These are phyloP conservation scores for Galerina marginata DNA, from an alignment of 768 basidiomycete species.

Conservation along the genomic window DNA sequence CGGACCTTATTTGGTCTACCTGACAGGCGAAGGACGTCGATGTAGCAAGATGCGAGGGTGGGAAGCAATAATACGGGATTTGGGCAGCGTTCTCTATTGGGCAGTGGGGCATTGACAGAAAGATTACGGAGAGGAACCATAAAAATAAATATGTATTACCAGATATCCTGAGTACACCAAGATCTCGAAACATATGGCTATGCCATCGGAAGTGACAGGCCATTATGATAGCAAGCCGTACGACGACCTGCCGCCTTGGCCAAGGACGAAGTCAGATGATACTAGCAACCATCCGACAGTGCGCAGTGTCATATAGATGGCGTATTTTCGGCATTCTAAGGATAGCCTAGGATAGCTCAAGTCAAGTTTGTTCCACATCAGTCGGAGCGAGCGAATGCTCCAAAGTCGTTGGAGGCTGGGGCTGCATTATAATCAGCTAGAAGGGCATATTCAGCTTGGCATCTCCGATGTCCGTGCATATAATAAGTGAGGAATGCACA, in stretches of 20 bases:
- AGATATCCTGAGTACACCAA: not conserved
- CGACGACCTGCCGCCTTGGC: not conserved
- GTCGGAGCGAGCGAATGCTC: not conserved
- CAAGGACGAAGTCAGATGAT: slow-evolving; percentile 7
- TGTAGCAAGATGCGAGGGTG: not conserved
- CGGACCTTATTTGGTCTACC: too few species aligned
- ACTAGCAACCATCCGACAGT: not conserved
- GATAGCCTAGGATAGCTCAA: not conserved
- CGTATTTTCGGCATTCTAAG: not conserved
- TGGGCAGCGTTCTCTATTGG: not conserved
- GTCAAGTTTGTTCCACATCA: not conserved
- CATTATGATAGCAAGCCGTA: not conserved
- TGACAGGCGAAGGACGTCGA: too few species aligned
- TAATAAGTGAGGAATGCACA: not conserved
- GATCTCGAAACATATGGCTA: slow-evolving; percentile 5
- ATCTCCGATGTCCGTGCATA: too few species aligned
- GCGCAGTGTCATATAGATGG: not conserved
- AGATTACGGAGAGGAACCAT: not conserved
- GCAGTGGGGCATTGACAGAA: slow-evolving; percentile 1
- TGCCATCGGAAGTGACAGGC: slow-evolving; percentile 12
- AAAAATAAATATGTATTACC: slow-evolving; percentile 1
- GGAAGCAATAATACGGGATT: slow-evolving; percentile 5
- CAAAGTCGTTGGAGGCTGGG: too few species aligned
- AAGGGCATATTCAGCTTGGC: too few species aligned
- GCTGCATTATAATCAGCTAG: too few species aligned